Base-by-base conservation (phyloP, 345 rosid genomes). In the Camelina hispida region DNA sequence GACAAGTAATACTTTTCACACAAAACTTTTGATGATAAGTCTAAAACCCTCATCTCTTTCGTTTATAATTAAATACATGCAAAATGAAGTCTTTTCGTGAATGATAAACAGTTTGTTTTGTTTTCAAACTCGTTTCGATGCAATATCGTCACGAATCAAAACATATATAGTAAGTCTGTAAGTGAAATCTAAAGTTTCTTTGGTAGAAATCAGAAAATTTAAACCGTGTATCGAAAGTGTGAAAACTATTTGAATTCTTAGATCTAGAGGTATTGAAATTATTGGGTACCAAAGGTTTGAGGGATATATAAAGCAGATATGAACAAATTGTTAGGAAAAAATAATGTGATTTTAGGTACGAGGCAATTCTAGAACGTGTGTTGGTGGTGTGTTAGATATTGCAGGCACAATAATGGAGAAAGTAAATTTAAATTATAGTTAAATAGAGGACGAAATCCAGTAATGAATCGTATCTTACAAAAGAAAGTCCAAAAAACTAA, bases 331-430 rank as follows among this genome's bases (percentile, higher is more conserved):
- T 22, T 42, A 46, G 51, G 37, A 68, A 61, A 61, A 43, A 54
- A 56, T 62, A 75, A 1, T 61, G 16, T 20, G 71, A 59, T 42
- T 70, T 71, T 71, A 77, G 72, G 76, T 71, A 77, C 68, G 68
- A 71, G 67, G 76, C 68, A 71, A 38, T 64, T 77, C 47, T 77
- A 60, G 54, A 71, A 77, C 76, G 72, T 71, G 80, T 70, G 76
- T 63, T 76, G 75, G 70, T 62, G 59, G 59, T 70, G 80, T 47
- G 67, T 77, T 70, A 70, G 71, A 77, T 70, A 64, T 71, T 58
- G 55, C 22, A 57, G 62, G 72, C 76, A 70, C 50, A 70, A 77
- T 71, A 64, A 77, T 77, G 48, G 76, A 77, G 62, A 47, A 37
- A 35, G 30, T 76, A 11, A 56, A 34, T 46, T 10, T 56, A 56